phyloP scores from a whole-genome alignment of 1,139 yeast species.

The Sugiyamaella japonica region DNA sequence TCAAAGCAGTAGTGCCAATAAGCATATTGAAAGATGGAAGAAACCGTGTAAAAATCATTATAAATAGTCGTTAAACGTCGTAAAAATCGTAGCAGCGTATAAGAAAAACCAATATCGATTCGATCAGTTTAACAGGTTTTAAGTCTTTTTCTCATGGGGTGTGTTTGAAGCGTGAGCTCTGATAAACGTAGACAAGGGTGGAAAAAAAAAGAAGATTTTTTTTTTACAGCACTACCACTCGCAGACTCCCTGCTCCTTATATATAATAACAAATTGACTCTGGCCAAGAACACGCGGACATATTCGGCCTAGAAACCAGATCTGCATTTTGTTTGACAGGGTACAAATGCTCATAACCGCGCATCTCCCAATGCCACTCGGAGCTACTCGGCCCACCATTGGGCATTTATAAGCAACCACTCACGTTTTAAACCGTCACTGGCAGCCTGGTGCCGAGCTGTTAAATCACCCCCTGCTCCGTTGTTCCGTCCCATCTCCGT shows the following conservation, averaged over 20 bases:
- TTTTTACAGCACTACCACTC: background rate
- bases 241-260: background rate
- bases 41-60: conserved; percentile 21
- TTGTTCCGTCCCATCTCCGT: background rate
- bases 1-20: conserved; percentile 24
- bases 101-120: background rate
- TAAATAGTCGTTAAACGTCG: conserved; percentile 1
- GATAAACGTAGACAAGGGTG: background rate
- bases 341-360: background rate
- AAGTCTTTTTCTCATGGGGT: conserved; percentile 12
- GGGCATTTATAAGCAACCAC: too few species aligned
- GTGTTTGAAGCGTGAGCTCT: background rate
- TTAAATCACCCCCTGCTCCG: background rate
- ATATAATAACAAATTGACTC: background rate
- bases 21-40: conserved; percentile 24
- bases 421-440: too few species aligned
- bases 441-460: too few species aligned
- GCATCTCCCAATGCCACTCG: background rate
- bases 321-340: background rate
- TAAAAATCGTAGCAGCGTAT: background rate
- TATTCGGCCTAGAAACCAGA: background rate
- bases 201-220: background rate
- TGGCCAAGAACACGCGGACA: background rate
- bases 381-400: too few species aligned
- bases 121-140: background rate